A percentile compares a stretch with the other conserved stretches of the same genome.
phyloP scores from a whole-genome alignment of 352 stramenopile species.

The Globisporangium sylvaticum region DNA sequence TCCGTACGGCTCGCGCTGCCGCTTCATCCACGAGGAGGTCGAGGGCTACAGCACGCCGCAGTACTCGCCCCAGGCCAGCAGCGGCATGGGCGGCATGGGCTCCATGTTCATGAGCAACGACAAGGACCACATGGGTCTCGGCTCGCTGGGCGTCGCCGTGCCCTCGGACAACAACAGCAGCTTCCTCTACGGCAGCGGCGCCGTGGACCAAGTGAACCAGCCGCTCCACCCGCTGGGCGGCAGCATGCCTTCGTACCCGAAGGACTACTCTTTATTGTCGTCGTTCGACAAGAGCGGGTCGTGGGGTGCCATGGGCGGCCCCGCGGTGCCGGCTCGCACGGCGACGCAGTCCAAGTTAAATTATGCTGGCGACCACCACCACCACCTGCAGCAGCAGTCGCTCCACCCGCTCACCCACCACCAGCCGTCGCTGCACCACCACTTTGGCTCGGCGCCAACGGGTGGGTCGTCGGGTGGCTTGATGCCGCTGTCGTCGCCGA shows the following conservation, averaged over 20 bases:
- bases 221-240: conserved; percentile 20
- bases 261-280: conserved; percentile 63
- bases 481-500: conserved; percentile 18
- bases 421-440: conserved; percentile 1
- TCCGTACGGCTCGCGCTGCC: conserved; percentile 80
- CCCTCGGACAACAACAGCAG: conserved; percentile 28
- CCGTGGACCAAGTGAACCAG: conserved; percentile 23
- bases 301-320: conserved; percentile 32
- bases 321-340: conserved; percentile 9
- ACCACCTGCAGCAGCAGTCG: conserved; percentile 8
- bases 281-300: conserved; percentile 54
- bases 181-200: conserved; percentile 27
- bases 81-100: conserved; percentile 18
- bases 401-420: conserved; percentile 3
- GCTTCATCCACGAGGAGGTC: conserved; percentile 85
- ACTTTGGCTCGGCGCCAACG: not conserved
- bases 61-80: conserved; percentile 40
- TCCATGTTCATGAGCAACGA: conserved; percentile 66
- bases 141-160: conserved; percentile 28
- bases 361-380: conserved; percentile 46
- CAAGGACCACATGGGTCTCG: conserved; percentile 26
- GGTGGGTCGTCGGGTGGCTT: conserved; percentile 16
- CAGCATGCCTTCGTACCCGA: conserved; percentile 43
- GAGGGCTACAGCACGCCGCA: conserved; percentile 56
- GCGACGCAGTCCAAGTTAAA: conserved; percentile 36